Percentiles rank a stretch among this genome's conserved stretches.
phyloP scores from a whole-genome alignment of 2,329 filamentous ascomycete species.

The Rhynchosporium agropyri region DNA sequence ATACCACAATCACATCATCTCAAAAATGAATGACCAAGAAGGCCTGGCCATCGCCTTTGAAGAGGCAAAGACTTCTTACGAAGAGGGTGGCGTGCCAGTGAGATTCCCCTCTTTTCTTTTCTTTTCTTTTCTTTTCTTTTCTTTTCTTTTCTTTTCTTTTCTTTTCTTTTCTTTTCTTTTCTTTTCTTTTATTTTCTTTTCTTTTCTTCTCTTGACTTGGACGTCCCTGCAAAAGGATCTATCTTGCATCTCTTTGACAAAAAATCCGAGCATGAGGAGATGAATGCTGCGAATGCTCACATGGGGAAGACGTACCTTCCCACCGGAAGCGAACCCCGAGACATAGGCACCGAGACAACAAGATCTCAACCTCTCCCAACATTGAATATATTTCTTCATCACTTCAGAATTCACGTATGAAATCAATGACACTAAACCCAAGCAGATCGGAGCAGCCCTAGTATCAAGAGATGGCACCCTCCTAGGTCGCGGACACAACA shows the following conservation, averaged over 20 bases:
- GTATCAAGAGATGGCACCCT: constrained; percentile 71
- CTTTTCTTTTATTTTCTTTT: background rate
- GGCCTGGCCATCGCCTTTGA: constrained; percentile 50
- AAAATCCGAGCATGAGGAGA: background rate
- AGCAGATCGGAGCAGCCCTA: constrained; percentile 57
- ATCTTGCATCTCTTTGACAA: background rate
- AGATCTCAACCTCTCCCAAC: background rate
- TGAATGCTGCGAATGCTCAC: background rate
- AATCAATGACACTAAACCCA: background rate
- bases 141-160: background rate
- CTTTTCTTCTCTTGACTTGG: too few relatives aligned
- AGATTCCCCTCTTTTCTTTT: constrained; percentile 26
- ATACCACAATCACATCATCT: constrained; percentile 5
- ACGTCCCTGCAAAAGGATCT: too few relatives aligned
- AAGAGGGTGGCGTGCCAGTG: constrained; percentile 54
- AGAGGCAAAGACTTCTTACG: constrained; percentile 50
- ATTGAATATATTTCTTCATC: too few relatives aligned
- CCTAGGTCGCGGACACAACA: constrained; percentile 73
- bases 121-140: constrained; percentile 5
- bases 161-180: background rate
- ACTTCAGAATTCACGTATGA: too few relatives aligned
- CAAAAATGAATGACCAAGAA: constrained; percentile 47
- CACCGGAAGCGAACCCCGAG: too few relatives aligned
- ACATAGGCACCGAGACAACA: background rate
- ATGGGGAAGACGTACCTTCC: too few relatives aligned